Base-by-base conservation (phyloP, 2,329 filamentous ascomycete genomes). In the Aspergillus fructus region DNA sequence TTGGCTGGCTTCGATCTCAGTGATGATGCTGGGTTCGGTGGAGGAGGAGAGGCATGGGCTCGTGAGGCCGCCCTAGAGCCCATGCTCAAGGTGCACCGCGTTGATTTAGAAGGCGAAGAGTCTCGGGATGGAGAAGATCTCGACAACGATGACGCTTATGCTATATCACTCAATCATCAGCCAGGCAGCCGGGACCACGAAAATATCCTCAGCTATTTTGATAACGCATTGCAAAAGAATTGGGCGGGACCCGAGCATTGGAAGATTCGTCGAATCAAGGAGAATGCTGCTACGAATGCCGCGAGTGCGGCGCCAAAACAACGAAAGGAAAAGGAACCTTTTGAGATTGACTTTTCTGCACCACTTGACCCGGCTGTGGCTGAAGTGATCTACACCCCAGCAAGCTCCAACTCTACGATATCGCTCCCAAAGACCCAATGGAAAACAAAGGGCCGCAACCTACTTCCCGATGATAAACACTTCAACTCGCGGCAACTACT, bases 241-340 rank as follows among this genome's bases (percentile, higher is more conserved):
- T 99, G 94, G 93, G 89, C 89, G 5, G 96, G 92, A 49, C 93
- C 94, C n/a, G 94, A 97, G 73, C 94, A 99, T 75, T 99, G 94
- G 94, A 89, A 93, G 64, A 97, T 99, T 70, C 85, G 90, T 61
- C 91, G 92, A 70, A 94, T 99, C 74, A 97, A 97, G 66, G 84
- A 87, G 55, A 80, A 93, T 74, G 81, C 85, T 7, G 79, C 83
- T 8, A 80, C 84, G 13, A 78, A 77, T 33, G 74, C 68, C 15
- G 64, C 69, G 17, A 71, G 53, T 49, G 60, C 73, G 5, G 72
- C 77, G 67, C 66, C 83, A 74, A 68, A 87, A 62, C 85, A 87
- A 66, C 85, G 92, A 62, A 97, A 97, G 74, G 94, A 97, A 74
- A 99, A 97, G 75, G 93, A 97, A 70, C 89, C 90, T 0, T 99